A percentile compares a stretch with the other conserved stretches of the same genome.
Evolutionary conservation across 2,329 filamentous ascomycete genomes (phyloP).

Genomic region (Fusarium oligoseptatum): DNA sequence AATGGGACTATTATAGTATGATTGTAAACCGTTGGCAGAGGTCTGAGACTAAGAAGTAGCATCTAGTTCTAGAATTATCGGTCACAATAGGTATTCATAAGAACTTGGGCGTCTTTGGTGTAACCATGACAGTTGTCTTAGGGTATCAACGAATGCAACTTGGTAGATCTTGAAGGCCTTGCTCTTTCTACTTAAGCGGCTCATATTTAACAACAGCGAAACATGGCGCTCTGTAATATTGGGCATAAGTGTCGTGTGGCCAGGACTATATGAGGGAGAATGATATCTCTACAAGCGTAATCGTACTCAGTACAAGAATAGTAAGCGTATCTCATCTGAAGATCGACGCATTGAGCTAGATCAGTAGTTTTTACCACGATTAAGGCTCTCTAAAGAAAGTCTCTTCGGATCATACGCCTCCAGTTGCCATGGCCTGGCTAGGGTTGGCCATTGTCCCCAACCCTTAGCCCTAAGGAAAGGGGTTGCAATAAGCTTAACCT

Average conservation of each 20-base stretch:
- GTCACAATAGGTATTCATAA: neutral
- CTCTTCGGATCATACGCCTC: neutral
- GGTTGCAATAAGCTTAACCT: neutral
- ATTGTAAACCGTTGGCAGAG: neutral
- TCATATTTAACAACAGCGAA: neutral
- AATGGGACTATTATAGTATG: conserved; percentile 10
- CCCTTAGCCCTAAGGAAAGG: neutral
- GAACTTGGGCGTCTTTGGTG: neutral
- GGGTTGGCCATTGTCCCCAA: neutral
- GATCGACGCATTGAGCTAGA: neutral
- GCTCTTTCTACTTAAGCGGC: neutral
- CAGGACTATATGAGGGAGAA: neutral
- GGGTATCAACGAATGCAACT: neutral
- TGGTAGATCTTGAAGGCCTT: neutral
- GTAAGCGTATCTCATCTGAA: neutral
- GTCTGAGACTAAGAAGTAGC: neutral
- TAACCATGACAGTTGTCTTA: neutral
- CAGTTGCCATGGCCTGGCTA: neutral
- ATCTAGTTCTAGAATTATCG: neutral
- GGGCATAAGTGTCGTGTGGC: neutral
- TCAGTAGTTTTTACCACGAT: neutral
- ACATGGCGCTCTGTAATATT: neutral
- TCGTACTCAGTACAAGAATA: neutral
- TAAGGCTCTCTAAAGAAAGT: neutral
- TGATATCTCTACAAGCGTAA: neutral